These are phyloP conservation scores for Secale cereale DNA, from an alignment of 176 grass and related monocot species.

Conservation along the genomic window DNA sequence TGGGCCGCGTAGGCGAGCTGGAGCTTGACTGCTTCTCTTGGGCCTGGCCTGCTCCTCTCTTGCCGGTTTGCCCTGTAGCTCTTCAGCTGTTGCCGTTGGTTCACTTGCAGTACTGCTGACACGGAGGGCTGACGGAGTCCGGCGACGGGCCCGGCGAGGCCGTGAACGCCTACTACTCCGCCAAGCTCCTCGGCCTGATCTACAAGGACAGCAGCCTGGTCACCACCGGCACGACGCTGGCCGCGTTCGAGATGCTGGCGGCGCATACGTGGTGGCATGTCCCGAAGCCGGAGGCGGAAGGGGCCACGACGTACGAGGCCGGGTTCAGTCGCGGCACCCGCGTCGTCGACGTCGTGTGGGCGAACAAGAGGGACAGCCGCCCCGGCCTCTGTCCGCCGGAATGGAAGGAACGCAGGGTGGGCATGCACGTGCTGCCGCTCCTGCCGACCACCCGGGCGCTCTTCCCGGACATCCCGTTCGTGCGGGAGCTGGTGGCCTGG, in stretches of 20 bases:
- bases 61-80: too few relatives aligned
- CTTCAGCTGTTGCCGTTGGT: too few relatives aligned
- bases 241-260: slow-evolving; percentile 62
- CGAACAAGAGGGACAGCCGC: slow-evolving; percentile 80
- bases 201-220: slow-evolving; percentile 66
- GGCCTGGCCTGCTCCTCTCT: too few relatives aligned
- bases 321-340: slow-evolving; percentile 53
- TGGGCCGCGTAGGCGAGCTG: too few relatives aligned
- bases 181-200: slow-evolving; percentile 70
- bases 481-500: slow-evolving; percentile 66
- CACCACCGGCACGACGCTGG: slow-evolving; percentile 56
- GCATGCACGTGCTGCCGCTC: slow-evolving; percentile 69
- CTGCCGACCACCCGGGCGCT: slow-evolving; percentile 66
- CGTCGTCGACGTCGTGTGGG: slow-evolving; percentile 55
- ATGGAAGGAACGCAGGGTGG: slow-evolving; percentile 73
- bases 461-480: slow-evolving; percentile 53
- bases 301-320: slow-evolving; percentile 53
- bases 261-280: slow-evolving; percentile 89
- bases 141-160: slow-evolving; percentile 70
- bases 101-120: too few relatives aligned
- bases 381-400: slow-evolving; percentile 66
- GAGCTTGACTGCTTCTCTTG: too few relatives aligned
- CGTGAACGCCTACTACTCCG: slow-evolving; percentile 76
- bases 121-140: slow-evolving; percentile 74
- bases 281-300: slow-evolving; percentile 9